Evolutionary conservation across 768 basidiomycete genomes (phyloP).

Genomic region (Cytidiella melzeri): DNA sequence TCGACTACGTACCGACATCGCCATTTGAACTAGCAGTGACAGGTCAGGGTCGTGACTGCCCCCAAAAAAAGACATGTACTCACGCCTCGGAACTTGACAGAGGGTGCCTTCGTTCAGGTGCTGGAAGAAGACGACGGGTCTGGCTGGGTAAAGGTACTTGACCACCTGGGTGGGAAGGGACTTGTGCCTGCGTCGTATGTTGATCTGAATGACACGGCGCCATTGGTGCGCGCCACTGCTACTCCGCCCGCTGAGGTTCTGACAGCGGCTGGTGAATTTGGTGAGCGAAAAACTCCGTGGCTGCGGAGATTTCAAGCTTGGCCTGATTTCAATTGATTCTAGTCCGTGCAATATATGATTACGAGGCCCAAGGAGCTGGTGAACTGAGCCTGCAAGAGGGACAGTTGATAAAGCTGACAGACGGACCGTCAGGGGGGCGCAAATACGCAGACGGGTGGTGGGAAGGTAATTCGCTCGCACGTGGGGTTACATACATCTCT

Average conservation of each 20-base stretch:
- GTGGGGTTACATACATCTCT: not conserved
- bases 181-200: conserved; percentile 85
- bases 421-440: conserved; percentile 52
- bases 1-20: conserved; percentile 69
- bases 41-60: conserved; percentile 34
- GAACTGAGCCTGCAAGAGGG: conserved; percentile 62
- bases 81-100: conserved; percentile 28
- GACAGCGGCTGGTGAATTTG: conserved; percentile 38
- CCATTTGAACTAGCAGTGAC: conserved; percentile 69
- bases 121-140: conserved; percentile 81
- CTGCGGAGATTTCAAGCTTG: too few species aligned
- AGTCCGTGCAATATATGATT: conserved; percentile 84
- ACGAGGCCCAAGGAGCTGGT: conserved; percentile 65
- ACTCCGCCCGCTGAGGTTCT: conserved; percentile 12
- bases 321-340: too few species aligned
- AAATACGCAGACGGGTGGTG: conserved; percentile 79
- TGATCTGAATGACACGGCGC: conserved; percentile 31
- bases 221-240: conserved; percentile 13
- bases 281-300: conserved; percentile 34
- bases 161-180: conserved; percentile 53
- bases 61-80: conserved; percentile 1
- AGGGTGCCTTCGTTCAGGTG: conserved; percentile 58
- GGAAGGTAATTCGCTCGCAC: conserved; percentile 52
- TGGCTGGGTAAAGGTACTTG: conserved; percentile 76
- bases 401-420: conserved; percentile 57